Evolutionary conservation across 345 rosid genomes (phyloP).

Genomic region (Euphorbia tirucalli): DNA sequence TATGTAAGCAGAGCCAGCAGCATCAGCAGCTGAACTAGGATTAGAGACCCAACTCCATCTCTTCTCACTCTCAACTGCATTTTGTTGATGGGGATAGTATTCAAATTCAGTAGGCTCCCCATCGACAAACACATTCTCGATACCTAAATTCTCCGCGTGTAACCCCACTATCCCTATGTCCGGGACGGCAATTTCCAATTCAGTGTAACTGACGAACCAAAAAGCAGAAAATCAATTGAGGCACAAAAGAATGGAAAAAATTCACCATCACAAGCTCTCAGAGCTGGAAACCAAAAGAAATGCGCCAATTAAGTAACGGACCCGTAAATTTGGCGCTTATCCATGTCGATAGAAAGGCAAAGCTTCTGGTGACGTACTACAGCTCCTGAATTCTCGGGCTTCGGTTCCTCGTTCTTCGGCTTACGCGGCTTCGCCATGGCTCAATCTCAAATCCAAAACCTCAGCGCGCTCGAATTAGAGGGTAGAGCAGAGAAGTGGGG

Average conservation of each 20-base stretch:
- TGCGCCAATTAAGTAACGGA: constrained; percentile 19
- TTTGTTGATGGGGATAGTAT: constrained; percentile 73
- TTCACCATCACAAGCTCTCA: not conserved
- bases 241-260: not conserved
- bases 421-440: constrained; percentile 90
- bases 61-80: constrained; percentile 43
- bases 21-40: constrained; percentile 77
- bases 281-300: not conserved
- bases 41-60: constrained; percentile 57
- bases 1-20: constrained; percentile 61
- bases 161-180: constrained; percentile 90
- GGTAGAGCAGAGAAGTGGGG: not conserved
- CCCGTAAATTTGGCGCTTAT: constrained; percentile 79
- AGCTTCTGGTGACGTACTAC: constrained; percentile 93
- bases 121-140: constrained; percentile 80
- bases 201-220: constrained; percentile 56
- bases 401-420: constrained; percentile 65
- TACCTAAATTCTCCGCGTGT: constrained; percentile 89
- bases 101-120: constrained; percentile 90
- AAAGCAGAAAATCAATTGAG: not conserved
- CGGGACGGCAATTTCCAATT: constrained; percentile 87
- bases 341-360: constrained; percentile 75
- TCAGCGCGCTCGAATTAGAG: not conserved
- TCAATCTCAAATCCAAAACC: not conserved
- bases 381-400: constrained; percentile 69